Evolutionary conservation across 257 asterid species (phyloP), one percentile per base, ranked within the genome.

Genomic region (Lithospermum erythrorhizon): DNA sequence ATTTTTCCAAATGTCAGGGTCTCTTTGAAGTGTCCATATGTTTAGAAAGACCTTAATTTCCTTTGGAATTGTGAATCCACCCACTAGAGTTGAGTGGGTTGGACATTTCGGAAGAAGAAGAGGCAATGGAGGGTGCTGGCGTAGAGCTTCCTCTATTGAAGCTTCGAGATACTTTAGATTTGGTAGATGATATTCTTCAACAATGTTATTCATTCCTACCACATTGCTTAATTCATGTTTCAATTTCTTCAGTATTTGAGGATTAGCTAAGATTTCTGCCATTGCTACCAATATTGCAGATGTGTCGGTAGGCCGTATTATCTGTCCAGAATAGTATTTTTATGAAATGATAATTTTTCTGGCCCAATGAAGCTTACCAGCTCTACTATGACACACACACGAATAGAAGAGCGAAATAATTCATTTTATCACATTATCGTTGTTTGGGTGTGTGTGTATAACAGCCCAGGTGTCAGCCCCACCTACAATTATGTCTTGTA

Each of bases 101-200:
- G 86, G 74, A 55, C 77, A 72, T 5, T 90, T 63, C 2, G 77
- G 55, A 3, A 82, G 77, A 30, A 84, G 53, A 37, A 94, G 87
- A 19, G 45, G 45, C 9, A 84, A 89, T 1, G 94, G 72, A 14
- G 95, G 95, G 67, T 87, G 95, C 22, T 82, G 77, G 57, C 95
- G 65, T 3, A 78, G 65, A 22, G 87, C 72, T 72, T 84, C 95
- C 70, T 87, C 82, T 3, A 82, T 75, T 0, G 80, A 61, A 53
- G 90, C 83, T 70, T 84, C 86, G 0, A 87, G 78, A 75, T 76
- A 84, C 3, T 89, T 90, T 8, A 84, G 79, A 10, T 74, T 80
- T 0, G 74, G 41, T 20, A 81, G 72, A 62, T 87, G 87, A 6
- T 84, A 75, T 82, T 87, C 95, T 72, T 78, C 60, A 1, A 84